Conservation (phyloP, 768 basidiomycete genomes). For the Lentinus tigrinus region DNA sequence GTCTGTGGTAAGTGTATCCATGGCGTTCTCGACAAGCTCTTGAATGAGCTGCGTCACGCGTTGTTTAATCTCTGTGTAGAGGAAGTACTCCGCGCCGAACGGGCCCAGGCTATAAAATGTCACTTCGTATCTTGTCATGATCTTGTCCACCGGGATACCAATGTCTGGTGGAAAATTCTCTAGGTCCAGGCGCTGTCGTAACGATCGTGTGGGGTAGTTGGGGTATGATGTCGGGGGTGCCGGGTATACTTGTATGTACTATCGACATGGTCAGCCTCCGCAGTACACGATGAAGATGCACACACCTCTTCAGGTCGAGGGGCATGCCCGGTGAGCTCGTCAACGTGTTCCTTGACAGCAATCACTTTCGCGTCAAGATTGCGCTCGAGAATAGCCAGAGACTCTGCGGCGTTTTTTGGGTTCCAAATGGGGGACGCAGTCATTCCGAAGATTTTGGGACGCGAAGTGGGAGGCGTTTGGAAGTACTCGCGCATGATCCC, state of each 20-base stretch:
- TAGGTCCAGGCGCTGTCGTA: constrained; percentile 52
- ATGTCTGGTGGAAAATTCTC: constrained; percentile 33
- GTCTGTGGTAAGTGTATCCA: constrained; percentile 23
- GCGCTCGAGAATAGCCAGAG: constrained; percentile 61
- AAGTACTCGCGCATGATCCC: constrained; percentile 60
- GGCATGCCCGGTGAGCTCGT: constrained; percentile 61
- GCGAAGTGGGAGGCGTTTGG: constrained; percentile 36
- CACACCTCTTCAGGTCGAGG: constrained; percentile 68
- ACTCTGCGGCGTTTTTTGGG: constrained; percentile 61
- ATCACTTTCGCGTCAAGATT: constrained; percentile 76
- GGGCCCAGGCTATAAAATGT: constrained; percentile 67
- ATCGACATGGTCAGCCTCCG: neutral
- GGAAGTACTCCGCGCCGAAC: constrained; percentile 71
- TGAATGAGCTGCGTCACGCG: constrained; percentile 42
- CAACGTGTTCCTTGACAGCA: constrained; percentile 66
- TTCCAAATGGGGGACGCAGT: constrained; percentile 91
- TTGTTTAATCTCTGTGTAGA: constrained; percentile 58
- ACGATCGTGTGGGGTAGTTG: constrained; percentile 52
- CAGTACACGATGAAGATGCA: neutral
- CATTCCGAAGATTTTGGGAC: constrained; percentile 92
- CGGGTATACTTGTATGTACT: constrained; percentile 61
- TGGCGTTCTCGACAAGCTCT: constrained; percentile 23
- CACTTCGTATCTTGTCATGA: constrained; percentile 61
- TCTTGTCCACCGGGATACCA: constrained; percentile 55
- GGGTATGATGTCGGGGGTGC: constrained; percentile 48